Conservation (phyloP, 768 basidiomycete genomes). For the Kwoniella dejecticola region DNA sequence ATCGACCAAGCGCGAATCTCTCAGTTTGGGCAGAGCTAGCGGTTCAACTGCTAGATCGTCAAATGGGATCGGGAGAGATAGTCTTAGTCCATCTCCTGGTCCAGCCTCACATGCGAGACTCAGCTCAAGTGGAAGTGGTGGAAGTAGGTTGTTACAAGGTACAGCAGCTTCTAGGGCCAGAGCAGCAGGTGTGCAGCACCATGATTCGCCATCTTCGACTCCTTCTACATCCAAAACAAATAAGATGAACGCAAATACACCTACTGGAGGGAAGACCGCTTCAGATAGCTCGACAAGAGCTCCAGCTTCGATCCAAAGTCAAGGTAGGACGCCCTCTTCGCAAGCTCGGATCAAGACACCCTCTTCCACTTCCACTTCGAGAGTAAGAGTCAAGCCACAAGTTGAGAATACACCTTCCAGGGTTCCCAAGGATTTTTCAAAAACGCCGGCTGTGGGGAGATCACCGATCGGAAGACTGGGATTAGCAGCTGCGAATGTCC, state of each 20-base stretch:
- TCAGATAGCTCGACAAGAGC: background rate
- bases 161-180: conserved; percentile 42
- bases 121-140: conserved; percentile 7
- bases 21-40: conserved; percentile 5
- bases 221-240: background rate
- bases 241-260: background rate
- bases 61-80: conserved; percentile 2
- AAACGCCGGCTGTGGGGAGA: conserved; percentile 27
- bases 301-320: background rate
- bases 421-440: background rate
- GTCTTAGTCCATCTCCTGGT: conserved; percentile 13
- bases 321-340: background rate
- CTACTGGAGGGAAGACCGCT: background rate
- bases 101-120: background rate
- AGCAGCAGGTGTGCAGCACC: conserved; percentile 27
- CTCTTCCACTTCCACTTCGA: background rate
- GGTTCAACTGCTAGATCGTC: background rate
- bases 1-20: conserved; percentile 3
- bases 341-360: background rate
- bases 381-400: conserved; percentile 2
- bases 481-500: conserved; percentile 23
- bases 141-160: conserved; percentile 42
- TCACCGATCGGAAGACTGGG: conserved; percentile 38
- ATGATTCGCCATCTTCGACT: conserved; percentile 2
- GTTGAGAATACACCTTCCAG: background rate